A percentile compares a stretch with the other conserved stretches of the same genome.
phyloP scores from a whole-genome alignment of 2,329 filamentous ascomycete genomes.

The Teratosphaeria epicoccoides region DNA sequence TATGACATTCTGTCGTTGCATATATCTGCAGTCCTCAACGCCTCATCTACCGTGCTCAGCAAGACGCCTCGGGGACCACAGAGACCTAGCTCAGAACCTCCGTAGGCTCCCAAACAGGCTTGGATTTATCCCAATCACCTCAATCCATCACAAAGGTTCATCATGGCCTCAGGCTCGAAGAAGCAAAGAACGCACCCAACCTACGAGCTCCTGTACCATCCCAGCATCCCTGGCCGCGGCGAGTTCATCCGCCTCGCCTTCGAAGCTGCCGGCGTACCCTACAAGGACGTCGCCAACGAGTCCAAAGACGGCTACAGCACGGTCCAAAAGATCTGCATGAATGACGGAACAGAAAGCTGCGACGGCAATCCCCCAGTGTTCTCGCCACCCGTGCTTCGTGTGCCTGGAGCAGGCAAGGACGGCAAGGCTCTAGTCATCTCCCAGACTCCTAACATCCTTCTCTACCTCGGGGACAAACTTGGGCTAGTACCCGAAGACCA shows the following conservation, averaged over 20 bases:
- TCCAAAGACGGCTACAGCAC: slow-evolving; percentile 39
- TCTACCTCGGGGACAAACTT: slow-evolving; percentile 55
- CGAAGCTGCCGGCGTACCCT: slow-evolving; percentile 55
- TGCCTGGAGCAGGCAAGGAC: slow-evolving; percentile 39
- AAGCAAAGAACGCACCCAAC: slow-evolving; percentile 17
- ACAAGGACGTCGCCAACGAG: slow-evolving; percentile 50
- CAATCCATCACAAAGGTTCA: neutral
- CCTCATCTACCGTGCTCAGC: neutral
- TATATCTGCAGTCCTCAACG: neutral
- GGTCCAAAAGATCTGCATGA: slow-evolving; percentile 40
- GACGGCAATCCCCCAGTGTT: slow-evolving; percentile 52
- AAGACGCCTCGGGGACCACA: neutral
- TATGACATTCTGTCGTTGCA: neutral
- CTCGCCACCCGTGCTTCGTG: slow-evolving; percentile 54
- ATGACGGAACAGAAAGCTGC: slow-evolving; percentile 26
- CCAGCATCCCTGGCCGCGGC: slow-evolving; percentile 59
- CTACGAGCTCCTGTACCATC: slow-evolving; percentile 53
- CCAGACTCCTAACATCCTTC: slow-evolving; percentile 63
- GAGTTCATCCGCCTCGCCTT: slow-evolving; percentile 64
- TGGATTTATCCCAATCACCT: neutral
- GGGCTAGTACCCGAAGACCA: slow-evolving; percentile 44
- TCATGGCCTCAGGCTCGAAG: slow-evolving; percentile 10
- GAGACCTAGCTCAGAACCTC: neutral
- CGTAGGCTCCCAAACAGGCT: neutral
- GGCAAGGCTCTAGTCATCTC: slow-evolving; percentile 48